These are phyloP conservation scores for Lyophyllum atratum DNA, from an alignment of 768 basidiomycete species.

Conservation along the genomic window DNA sequence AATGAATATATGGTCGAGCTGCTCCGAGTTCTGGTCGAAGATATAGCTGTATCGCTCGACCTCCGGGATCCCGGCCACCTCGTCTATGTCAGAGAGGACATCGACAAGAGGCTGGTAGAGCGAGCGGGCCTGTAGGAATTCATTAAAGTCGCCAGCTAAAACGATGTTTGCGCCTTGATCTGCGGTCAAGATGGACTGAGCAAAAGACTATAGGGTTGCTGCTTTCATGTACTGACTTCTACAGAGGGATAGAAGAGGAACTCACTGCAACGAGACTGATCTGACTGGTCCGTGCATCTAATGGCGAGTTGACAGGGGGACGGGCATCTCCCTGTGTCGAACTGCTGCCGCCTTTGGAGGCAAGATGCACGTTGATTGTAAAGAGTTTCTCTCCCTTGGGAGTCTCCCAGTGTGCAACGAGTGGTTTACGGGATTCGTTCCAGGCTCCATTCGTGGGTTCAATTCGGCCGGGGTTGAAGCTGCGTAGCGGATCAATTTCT, in stretches of 20 bases:
- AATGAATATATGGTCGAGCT: slow-evolving; percentile 62
- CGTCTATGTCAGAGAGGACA: slow-evolving; percentile 51
- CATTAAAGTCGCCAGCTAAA: slow-evolving; percentile 65
- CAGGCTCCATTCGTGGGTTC: slow-evolving; percentile 58
- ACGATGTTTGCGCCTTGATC: slow-evolving; percentile 50
- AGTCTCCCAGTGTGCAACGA: slow-evolving; percentile 59
- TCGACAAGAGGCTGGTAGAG: slow-evolving; percentile 46
- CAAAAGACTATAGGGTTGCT: slow-evolving; percentile 44
- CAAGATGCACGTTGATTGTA: slow-evolving; percentile 62
- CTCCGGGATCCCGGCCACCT: slow-evolving; percentile 43
- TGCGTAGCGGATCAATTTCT: slow-evolving; percentile 21
- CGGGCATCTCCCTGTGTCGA: slow-evolving; percentile 57
- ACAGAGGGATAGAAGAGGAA: slow-evolving; percentile 4
- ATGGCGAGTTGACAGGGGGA: slow-evolving; percentile 56
- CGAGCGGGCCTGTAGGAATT: slow-evolving; percentile 53
- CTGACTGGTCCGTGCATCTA: slow-evolving; percentile 50
- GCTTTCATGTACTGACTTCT: not conserved
- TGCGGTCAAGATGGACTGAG: slow-evolving; percentile 40
- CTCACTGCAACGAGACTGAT: slow-evolving; percentile 52
- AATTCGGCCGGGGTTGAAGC: slow-evolving; percentile 64
- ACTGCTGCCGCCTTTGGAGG: slow-evolving; percentile 58
- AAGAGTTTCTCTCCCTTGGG: slow-evolving; percentile 45
- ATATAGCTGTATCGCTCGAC: slow-evolving; percentile 64
- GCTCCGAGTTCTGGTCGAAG: slow-evolving; percentile 59
- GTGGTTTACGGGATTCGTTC: slow-evolving; percentile 58